Evolutionary conservation across 257 asterid genomes (phyloP), one percentile per base, ranked within the genome.

Genomic region (Penstemon barbatus): DNA sequence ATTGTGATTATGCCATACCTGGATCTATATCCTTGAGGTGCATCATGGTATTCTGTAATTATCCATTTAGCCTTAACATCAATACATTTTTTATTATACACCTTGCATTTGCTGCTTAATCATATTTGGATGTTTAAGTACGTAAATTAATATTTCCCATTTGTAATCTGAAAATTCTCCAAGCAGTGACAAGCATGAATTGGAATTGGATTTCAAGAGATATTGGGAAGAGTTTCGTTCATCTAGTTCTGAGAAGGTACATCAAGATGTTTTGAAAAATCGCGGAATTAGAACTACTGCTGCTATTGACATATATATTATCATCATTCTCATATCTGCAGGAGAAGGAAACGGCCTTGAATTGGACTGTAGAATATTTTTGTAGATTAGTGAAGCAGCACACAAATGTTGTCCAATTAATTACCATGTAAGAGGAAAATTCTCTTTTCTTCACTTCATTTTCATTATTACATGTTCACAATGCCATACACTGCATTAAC

Each of bases 271-370:
- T 68, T 66, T 64, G 11, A 65, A 66, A 19, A 9, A 57, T 71
- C 57, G 50, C 52, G 51, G 38, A 53, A 13, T 39, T 72, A 38
- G 53, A 61, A 54, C 8, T 25, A 43, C 56, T 60, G 25, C 61
- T 15, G 10, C 71, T 66, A 19, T 71, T 62, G 50, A 43, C 60
- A 25, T 44, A 67, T 65, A 64, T 25, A 53, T 72, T 61, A 38
- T 67, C 68, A 62, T 48, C 48, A 68, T 77, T 73, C 77, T 57
- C 68, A 46, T 80, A 76, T 74, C 69, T 78, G 82, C 96, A 94
- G 99, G 97, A 91, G 78, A 94, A 94, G 87, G 99, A 94, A 84
- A 89, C 78, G 80, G 92, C 98, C 82, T 83, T 94, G 89, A 91
- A 88, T 78, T 81, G 86, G 92, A 83, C 98, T 48, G 80, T 94